Percentiles rank a stretch among this genome's conserved stretches.
Conservation (phyloP, 2,329 filamentous ascomycete species). For the Fusarium scirpi region DNA sequence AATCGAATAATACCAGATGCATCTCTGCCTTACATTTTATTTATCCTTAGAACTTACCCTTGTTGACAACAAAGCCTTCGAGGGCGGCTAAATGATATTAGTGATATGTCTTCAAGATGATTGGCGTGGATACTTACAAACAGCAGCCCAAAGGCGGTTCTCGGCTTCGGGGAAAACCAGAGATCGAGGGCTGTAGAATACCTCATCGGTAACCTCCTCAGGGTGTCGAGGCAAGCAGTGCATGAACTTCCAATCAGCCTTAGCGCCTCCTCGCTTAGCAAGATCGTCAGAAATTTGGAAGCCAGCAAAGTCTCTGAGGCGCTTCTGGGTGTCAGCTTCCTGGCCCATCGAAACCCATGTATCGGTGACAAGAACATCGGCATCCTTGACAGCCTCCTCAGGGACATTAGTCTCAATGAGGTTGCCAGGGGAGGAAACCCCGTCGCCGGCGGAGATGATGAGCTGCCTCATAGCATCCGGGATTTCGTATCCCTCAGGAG, state of each 20-base stretch:
- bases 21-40: background rate
- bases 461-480: conserved; percentile 78
- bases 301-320: conserved; percentile 84
- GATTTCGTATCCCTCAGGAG: conserved; percentile 86
- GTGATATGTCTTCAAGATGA: background rate
- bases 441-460: conserved; percentile 73
- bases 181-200: conserved; percentile 88
- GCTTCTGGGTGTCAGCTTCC: conserved; percentile 83
- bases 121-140: conserved; percentile 66
- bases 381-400: conserved; percentile 85
- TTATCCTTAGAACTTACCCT: conserved; percentile 73
- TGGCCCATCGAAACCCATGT: conserved; percentile 99
- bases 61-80: conserved; percentile 94
- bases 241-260: conserved; percentile 96
- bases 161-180: conserved; percentile 95
- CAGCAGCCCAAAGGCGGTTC: conserved; percentile 91
- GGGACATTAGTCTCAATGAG: conserved; percentile 82
- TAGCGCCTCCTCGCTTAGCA: conserved; percentile 85
- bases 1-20: conserved; percentile 28
- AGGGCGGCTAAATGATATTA: conserved; percentile 69
- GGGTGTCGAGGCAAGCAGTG: conserved; percentile 93
- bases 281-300: conserved; percentile 93
- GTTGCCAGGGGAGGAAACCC: conserved; percentile 70
- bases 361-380: conserved; percentile 93
- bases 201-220: conserved; percentile 93